phyloP scores from a whole-genome alignment of 2,329 filamentous ascomycete species.

The Plectosphaerella sp. region DNA sequence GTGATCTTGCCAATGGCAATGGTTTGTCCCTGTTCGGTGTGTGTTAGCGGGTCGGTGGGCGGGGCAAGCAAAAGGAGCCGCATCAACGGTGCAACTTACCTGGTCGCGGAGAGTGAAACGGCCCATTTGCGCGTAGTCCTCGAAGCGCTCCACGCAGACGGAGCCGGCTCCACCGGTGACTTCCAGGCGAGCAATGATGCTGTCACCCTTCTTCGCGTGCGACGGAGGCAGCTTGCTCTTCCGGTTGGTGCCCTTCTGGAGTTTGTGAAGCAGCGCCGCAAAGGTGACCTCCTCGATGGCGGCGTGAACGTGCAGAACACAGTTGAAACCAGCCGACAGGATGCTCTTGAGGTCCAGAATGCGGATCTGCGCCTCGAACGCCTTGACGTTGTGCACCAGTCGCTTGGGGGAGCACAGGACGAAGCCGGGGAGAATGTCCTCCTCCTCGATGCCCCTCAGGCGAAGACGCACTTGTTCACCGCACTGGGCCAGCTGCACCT shows the following conservation, averaged over 20 bases:
- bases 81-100: slow-evolving; percentile 43
- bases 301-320: slow-evolving; percentile 93
- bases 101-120: slow-evolving; percentile 87
- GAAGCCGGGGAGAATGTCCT: slow-evolving; percentile 92
- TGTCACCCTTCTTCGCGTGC: slow-evolving; percentile 75
- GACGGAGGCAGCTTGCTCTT: slow-evolving; percentile 92
- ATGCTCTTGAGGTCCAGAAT: slow-evolving; percentile 94
- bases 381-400: slow-evolving; percentile 81
- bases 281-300: slow-evolving; percentile 98
- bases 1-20: slow-evolving; percentile 99
- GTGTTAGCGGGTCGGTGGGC: slow-evolving; percentile 9
- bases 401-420: slow-evolving; percentile 94
- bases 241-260: slow-evolving; percentile 89
- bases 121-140: slow-evolving; percentile 92
- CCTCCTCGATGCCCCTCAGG: slow-evolving; percentile 92
- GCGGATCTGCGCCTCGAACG: slow-evolving; percentile 95
- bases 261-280: slow-evolving; percentile 78
- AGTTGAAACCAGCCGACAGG: slow-evolving; percentile 92
- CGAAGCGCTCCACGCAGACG: slow-evolving; percentile 91
- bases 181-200: slow-evolving; percentile 89
- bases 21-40: slow-evolving; percentile 73
- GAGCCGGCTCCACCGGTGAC: slow-evolving; percentile 79
- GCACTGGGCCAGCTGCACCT: slow-evolving; percentile 74
- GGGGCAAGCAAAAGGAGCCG: neutral
- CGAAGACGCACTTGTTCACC: slow-evolving; percentile 93